Evolutionary conservation across 2,329 filamentous ascomycete genomes (phyloP).

Genomic region (Fusarium graminum): DNA sequence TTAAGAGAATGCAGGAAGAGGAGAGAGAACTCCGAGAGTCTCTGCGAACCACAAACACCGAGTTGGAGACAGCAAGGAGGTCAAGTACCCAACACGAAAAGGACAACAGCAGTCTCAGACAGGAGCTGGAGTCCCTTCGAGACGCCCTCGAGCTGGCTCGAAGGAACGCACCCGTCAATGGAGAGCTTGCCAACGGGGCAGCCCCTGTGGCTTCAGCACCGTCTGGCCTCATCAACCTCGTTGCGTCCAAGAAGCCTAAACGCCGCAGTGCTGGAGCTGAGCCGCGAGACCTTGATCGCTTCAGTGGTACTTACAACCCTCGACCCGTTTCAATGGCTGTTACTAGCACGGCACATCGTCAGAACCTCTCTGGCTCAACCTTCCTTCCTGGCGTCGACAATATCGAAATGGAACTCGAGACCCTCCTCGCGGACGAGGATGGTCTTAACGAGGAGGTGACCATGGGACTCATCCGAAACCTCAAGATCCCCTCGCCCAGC

Average conservation of each 20-base stretch:
- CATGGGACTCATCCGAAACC: slow-evolving; percentile 93
- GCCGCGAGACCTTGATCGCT: slow-evolving; percentile 85
- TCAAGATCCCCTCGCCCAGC: slow-evolving; percentile 93
- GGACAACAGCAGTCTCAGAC: slow-evolving; percentile 86
- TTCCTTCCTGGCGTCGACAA: slow-evolving; percentile 88
- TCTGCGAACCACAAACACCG: slow-evolving; percentile 80
- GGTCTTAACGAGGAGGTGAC: slow-evolving; percentile 97
- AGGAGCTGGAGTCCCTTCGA: slow-evolving; percentile 90
- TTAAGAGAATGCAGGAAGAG: slow-evolving; percentile 95
- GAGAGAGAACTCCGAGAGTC: slow-evolving; percentile 88
- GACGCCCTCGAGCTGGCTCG: slow-evolving; percentile 92
- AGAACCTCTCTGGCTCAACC: slow-evolving; percentile 78
- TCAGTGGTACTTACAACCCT: slow-evolving; percentile 93
- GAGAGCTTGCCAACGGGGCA: slow-evolving; percentile 61
- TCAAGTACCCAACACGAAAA: slow-evolving; percentile 81
- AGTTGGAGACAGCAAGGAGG: slow-evolving; percentile 83
- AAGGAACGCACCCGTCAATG: slow-evolving; percentile 80
- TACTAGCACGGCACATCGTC: slow-evolving; percentile 73
- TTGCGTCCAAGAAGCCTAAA: slow-evolving; percentile 97
- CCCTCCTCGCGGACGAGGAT: slow-evolving; percentile 93
- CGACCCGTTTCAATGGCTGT: slow-evolving; percentile 97
- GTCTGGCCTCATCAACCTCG: slow-evolving; percentile 92
- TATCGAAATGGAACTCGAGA: slow-evolving; percentile 94
- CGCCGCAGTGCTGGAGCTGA: slow-evolving; percentile 91
- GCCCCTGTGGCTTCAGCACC: slow-evolving; percentile 64